These are phyloP conservation scores for Berkeleyomyces rouxiae DNA, from an alignment of 2,329 filamentous ascomycete genomes.

Conservation along the genomic window DNA sequence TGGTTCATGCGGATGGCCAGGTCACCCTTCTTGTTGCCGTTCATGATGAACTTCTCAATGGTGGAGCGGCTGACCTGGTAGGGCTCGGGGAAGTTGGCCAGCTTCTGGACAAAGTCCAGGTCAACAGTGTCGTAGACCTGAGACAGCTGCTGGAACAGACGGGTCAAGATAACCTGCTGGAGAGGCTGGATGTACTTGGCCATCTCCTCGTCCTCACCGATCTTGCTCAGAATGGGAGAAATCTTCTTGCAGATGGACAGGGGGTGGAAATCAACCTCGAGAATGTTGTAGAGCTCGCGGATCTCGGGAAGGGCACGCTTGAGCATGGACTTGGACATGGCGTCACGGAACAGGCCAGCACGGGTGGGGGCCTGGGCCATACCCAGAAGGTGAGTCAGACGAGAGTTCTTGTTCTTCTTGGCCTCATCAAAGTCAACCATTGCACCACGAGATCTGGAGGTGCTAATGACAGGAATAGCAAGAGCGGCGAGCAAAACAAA, in stretches of 20 bases:
- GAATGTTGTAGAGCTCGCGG: slow-evolving; percentile 90
- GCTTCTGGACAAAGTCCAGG: slow-evolving; percentile 77
- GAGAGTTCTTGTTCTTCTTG: slow-evolving; percentile 96
- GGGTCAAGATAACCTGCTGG: slow-evolving; percentile 95
- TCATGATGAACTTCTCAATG: slow-evolving; percentile 99
- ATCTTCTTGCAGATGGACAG: slow-evolving; percentile 99
- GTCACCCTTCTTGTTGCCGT: slow-evolving; percentile 99
- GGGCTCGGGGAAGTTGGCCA: slow-evolving; percentile 89
- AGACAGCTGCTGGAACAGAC: slow-evolving; percentile 95
- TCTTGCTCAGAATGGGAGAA: slow-evolving; percentile 84
- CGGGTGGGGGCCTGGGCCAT: slow-evolving; percentile 84
- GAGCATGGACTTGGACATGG: slow-evolving; percentile 82
- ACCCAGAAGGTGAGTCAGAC: slow-evolving; percentile 85
- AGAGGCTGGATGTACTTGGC: slow-evolving; percentile 89
- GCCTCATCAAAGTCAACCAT: slow-evolving; percentile 94
- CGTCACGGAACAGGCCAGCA: slow-evolving; percentile 84
- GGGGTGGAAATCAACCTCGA: slow-evolving; percentile 97
- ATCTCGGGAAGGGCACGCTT: slow-evolving; percentile 90
- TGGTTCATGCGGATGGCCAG: slow-evolving; percentile 93
- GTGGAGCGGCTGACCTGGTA: slow-evolving; percentile 82
- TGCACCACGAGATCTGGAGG: slow-evolving; percentile 83
- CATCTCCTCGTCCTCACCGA: slow-evolving; percentile 89
- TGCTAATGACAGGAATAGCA: slow-evolving; percentile 98
- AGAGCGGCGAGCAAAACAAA: slow-evolving; percentile 90
- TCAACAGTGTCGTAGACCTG: slow-evolving; percentile 98